phyloP scores from a whole-genome alignment of 2,329 filamentous ascomycete species.

The Aspergillus bombycis region DNA sequence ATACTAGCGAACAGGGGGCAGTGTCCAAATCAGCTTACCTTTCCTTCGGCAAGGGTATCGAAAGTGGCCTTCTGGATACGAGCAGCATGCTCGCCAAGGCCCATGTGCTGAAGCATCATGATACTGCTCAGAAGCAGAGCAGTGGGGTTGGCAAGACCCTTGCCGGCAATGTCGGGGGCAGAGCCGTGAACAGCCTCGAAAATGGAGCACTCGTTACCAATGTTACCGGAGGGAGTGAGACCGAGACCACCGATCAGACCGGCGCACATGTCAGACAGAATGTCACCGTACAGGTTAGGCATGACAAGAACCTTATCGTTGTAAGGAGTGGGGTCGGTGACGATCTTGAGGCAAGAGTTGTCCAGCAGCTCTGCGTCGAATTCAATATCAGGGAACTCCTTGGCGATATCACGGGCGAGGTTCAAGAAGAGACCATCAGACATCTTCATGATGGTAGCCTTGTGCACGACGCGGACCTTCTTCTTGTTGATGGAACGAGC shows the following conservation, averaged over 20 bases:
- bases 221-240: slow-evolving; percentile 96
- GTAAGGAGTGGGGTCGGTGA: slow-evolving; percentile 93
- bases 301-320: slow-evolving; percentile 98
- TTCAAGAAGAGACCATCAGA: slow-evolving; percentile 96
- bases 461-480: slow-evolving; percentile 98
- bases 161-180: slow-evolving; percentile 93
- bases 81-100: slow-evolving; percentile 77
- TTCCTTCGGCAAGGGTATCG: slow-evolving; percentile 92
- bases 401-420: slow-evolving; percentile 80
- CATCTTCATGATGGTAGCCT: slow-evolving; percentile 99
- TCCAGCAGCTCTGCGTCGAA: slow-evolving; percentile 98
- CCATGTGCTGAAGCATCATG: slow-evolving; percentile 99
- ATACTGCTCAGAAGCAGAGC: slow-evolving; percentile 93
- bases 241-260: slow-evolving; percentile 97
- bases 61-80: slow-evolving; percentile 95
- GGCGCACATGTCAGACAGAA: slow-evolving; percentile 99
- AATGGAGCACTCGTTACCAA: slow-evolving; percentile 98
- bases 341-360: slow-evolving; percentile 99
- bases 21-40: slow-evolving; percentile 54
- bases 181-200: slow-evolving; percentile 99
- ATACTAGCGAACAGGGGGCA: too few relatives aligned
- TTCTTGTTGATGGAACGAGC: slow-evolving; percentile 89
- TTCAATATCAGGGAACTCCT: slow-evolving; percentile 94
- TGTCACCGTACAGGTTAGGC: slow-evolving; percentile 99
- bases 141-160: slow-evolving; percentile 95